phyloP scores from a whole-genome alignment of 2,329 filamentous ascomycete genomes.

The Aureobasidium melanogenum region DNA sequence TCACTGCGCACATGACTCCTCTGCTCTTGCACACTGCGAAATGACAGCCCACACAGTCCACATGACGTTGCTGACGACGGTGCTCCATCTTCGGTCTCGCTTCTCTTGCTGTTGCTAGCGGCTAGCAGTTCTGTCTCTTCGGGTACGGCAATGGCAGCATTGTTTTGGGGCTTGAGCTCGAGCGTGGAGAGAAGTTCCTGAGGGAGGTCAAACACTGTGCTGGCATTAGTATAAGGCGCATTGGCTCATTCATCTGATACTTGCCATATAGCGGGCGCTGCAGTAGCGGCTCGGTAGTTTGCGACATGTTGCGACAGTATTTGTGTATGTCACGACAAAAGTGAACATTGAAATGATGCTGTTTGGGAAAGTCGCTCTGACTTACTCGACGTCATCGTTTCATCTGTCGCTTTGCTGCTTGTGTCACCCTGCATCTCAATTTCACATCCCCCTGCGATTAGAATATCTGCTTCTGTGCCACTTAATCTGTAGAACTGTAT shows the following conservation, averaged over 20 bases:
- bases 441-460: background rate
- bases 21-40: constrained; percentile 68
- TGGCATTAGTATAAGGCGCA: constrained; percentile 8
- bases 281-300: constrained; percentile 27
- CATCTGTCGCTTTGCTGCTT: background rate
- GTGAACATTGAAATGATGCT: background rate
- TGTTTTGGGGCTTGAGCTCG: constrained; percentile 41
- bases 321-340: background rate
- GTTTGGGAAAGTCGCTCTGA: background rate
- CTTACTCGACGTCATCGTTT: background rate
- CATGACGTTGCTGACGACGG: constrained; percentile 62
- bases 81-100: constrained; percentile 33
- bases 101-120: constrained; percentile 17
- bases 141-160: constrained; percentile 2
- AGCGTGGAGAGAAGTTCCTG: constrained; percentile 62
- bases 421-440: background rate
- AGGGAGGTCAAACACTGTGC: constrained; percentile 72
- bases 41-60: constrained; percentile 66
- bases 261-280: constrained; percentile 43
- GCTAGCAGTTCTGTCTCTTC: background rate
- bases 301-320: constrained; percentile 19
- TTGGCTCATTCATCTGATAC: constrained; percentile 18
- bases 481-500: too few species aligned
- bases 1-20: constrained; percentile 81
- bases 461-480: background rate